Evolutionary conservation across 371 early-diverging fungal genomes (phyloP).

Genomic region (Actinomortierella ambigua): DNA sequence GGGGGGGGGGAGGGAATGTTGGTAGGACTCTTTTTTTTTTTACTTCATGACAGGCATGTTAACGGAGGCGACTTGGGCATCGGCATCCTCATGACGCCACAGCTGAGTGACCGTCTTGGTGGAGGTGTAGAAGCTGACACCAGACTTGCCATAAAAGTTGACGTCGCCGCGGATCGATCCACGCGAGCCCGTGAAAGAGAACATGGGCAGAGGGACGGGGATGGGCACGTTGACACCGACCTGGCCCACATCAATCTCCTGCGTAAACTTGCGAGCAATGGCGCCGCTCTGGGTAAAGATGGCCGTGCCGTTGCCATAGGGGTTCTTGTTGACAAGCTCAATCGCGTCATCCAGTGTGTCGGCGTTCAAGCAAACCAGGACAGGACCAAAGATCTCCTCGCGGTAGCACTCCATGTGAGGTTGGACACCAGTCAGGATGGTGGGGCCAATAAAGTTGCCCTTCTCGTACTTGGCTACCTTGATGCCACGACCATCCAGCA

Average conservation of each 20-base stretch:
- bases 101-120: constrained; percentile 94
- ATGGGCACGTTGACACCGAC: constrained; percentile 63
- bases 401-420: constrained; percentile 91
- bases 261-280: constrained; percentile 87
- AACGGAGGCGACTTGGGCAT: constrained; percentile 58
- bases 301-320: constrained; percentile 96
- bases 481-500: constrained; percentile 90
- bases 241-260: constrained; percentile 94
- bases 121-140: constrained; percentile 89
- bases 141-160: constrained; percentile 91
- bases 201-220: constrained; percentile 98
- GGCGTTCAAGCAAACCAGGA: constrained; percentile 82
- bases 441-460: constrained; percentile 96
- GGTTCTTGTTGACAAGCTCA: constrained; percentile 89
- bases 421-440: constrained; percentile 82
- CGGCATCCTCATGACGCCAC: constrained; percentile 90
- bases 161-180: constrained; percentile 94
- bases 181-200: constrained; percentile 95
- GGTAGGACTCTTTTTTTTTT: not conserved
- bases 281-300: constrained; percentile 94
- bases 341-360: constrained; percentile 94
- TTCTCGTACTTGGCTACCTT: constrained; percentile 73
- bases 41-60: constrained; percentile 84
- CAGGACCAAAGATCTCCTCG: constrained; percentile 98
- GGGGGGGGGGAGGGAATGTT: not conserved